These are phyloP conservation scores for Collybia sp. DNA, from an alignment of 768 basidiomycete species.

Conservation along the genomic window DNA sequence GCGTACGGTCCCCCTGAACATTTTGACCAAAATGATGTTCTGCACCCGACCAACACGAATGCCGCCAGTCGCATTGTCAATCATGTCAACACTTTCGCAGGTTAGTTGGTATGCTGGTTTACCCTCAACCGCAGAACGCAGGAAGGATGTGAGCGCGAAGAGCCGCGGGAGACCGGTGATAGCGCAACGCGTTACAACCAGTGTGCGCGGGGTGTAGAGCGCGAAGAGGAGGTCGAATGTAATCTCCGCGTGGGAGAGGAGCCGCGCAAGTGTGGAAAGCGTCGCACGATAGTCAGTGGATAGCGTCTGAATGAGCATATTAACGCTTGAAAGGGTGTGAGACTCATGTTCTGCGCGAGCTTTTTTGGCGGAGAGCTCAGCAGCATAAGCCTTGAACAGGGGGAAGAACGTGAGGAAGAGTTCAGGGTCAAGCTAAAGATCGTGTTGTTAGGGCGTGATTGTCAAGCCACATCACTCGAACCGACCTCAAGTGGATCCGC, in stretches of 20 bases:
- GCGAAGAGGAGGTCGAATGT: conserved; percentile 51
- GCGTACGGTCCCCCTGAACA: conserved; percentile 45
- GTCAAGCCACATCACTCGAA: background rate
- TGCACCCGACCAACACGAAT: conserved; percentile 36
- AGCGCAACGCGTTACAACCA: conserved; percentile 47
- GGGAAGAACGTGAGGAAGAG: conserved; percentile 50
- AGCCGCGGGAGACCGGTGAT: conserved; percentile 49
- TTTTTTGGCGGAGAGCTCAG: conserved; percentile 31
- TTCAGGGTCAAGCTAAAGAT: conserved; percentile 47
- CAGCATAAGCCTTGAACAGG: conserved; percentile 38
- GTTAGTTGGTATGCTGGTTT: conserved; percentile 36
- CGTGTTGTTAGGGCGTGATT: background rate
- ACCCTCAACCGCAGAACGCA: conserved; percentile 27
- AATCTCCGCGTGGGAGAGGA: conserved; percentile 52
- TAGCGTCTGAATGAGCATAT: conserved; percentile 46
- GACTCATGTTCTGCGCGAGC: conserved; percentile 33
- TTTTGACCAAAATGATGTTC: conserved; percentile 32
- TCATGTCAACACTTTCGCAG: conserved; percentile 48
- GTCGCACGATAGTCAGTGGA: conserved; percentile 45
- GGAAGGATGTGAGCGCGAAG: conserved; percentile 39
- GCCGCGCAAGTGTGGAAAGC: conserved; percentile 38
- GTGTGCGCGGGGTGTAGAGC: conserved; percentile 48
- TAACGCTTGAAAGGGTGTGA: conserved; percentile 39
- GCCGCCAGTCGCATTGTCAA: conserved; percentile 30
- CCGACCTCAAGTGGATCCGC: conserved; percentile 49